A percentile compares a stretch with the other conserved stretches of the same genome.
These are phyloP conservation scores for Parachaetomium inaequale DNA, from an alignment of 495 filamentous ascomycete genomes.

Conservation along the genomic window DNA sequence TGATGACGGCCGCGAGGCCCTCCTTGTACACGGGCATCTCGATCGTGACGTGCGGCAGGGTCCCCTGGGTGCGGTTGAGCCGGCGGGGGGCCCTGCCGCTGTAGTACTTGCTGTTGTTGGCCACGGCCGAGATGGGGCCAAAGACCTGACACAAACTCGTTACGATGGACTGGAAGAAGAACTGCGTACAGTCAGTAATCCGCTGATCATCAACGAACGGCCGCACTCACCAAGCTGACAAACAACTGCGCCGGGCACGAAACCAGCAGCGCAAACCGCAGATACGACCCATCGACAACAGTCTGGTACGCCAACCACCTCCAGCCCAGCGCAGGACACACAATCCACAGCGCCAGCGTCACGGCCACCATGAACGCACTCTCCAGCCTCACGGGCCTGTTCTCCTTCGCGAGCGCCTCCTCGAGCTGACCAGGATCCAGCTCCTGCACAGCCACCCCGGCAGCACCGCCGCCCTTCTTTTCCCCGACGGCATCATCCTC, in stretches of 20 bases:
- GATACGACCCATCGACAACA: conserved; percentile 57
- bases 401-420: conserved; percentile 52
- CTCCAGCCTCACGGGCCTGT: conserved; percentile 59
- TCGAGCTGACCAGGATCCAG: conserved; percentile 47
- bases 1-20: conserved; percentile 60
- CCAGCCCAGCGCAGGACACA: conserved; percentile 55
- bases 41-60: conserved; percentile 65
- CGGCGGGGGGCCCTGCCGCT: conserved; percentile 49
- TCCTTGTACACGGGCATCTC: conserved; percentile 76
- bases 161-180: conserved; percentile 78
- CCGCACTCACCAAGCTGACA: conserved; percentile 50
- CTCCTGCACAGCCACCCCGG: conserved; percentile 44
- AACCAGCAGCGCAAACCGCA: conserved; percentile 60
- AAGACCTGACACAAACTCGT: conserved; percentile 70
- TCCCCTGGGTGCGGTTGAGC: conserved; percentile 60
- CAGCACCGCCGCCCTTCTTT: conserved; percentile 39
- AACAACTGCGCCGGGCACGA: conserved; percentile 59
- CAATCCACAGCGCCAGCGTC: conserved; percentile 53
- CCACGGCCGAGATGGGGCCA: conserved; percentile 66
- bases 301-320: conserved; percentile 59
- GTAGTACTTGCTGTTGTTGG: conserved; percentile 72
- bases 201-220: neutral
- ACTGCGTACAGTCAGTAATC: conserved; percentile 60
- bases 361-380: conserved; percentile 61
- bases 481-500: conserved; percentile 45